Percentiles rank a stretch among this genome's conserved stretches.
Evolutionary conservation across 2,329 filamentous ascomycete species (phyloP).

Genomic region (Curvularia eragrostidis): DNA sequence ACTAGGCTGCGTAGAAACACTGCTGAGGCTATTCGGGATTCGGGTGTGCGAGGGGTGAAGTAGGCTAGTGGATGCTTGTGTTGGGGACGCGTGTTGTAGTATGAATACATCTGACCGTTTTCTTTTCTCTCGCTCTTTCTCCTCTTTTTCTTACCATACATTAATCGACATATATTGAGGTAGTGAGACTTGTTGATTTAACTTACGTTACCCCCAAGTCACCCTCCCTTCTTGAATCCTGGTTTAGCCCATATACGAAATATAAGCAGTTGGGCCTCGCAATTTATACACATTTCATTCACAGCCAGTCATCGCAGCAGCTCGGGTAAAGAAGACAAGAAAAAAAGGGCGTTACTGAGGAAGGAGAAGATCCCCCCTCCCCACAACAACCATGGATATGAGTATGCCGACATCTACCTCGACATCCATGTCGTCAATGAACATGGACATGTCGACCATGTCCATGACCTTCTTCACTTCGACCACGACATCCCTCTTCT

Average conservation of each 20-base stretch:
- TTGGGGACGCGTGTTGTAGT: no score
- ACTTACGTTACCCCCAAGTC: no score
- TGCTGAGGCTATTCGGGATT: background rate
- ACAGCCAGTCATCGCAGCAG: background rate
- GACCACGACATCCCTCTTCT: conserved; percentile 68
- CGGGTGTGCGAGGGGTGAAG: no score
- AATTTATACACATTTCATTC: background rate
- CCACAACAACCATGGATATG: conserved; percentile 1
- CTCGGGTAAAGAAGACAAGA: background rate
- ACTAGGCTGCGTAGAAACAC: background rate
- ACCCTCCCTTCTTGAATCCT: no score
- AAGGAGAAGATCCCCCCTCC: background rate
- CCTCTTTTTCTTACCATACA: background rate
- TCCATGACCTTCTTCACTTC: conserved; percentile 68
- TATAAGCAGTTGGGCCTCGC: background rate
- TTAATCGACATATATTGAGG: background rate
- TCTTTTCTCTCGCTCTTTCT: background rate
- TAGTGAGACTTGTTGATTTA: background rate
- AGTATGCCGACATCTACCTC: conserved; percentile 21
- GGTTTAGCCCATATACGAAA: no score
- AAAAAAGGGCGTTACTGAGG: no score
- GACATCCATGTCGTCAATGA: conserved; percentile 4
- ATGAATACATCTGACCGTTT: no score
- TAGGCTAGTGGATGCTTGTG: no score
- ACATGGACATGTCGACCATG: conserved; percentile 48